Conservation (phyloP, 441 rosid species). For the Pelargonium citronellum region DNA sequence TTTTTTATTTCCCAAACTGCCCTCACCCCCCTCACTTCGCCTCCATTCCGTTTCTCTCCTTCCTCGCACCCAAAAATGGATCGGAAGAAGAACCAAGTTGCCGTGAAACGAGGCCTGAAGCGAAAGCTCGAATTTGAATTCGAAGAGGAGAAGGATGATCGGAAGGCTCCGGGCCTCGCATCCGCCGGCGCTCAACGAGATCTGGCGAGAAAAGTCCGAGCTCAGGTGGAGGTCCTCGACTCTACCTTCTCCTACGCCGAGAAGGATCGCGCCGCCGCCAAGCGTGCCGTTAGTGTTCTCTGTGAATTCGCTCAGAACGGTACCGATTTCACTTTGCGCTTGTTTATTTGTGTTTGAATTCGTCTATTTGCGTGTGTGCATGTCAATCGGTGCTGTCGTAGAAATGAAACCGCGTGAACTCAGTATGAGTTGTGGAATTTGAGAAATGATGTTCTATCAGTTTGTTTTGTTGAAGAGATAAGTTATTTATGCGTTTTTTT, state of each 20-base stretch:
- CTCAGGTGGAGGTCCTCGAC: conserved; percentile 37
- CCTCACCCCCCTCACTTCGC: background rate
- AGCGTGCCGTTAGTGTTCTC: conserved; percentile 37
- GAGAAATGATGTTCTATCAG: background rate
- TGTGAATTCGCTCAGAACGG: conserved; percentile 47
- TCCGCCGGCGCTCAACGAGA: conserved; percentile 25
- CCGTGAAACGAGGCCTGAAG: conserved; percentile 54
- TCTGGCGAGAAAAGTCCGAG: conserved; percentile 34
- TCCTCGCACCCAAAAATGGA: conserved; percentile 32
- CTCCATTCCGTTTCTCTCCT: background rate
- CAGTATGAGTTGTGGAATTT: background rate
- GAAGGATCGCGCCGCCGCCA: conserved; percentile 37
- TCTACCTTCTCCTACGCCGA: conserved; percentile 34
- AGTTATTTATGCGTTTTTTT: background rate
- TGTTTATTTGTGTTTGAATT: background rate
- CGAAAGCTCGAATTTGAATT: conserved; percentile 52
- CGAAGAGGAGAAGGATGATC: conserved; percentile 26
- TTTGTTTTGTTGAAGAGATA: background rate
- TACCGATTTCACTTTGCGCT: conserved; percentile 9
- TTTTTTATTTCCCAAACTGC: conserved; percentile 15
- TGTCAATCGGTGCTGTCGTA: background rate
- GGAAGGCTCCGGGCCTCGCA: conserved; percentile 21
- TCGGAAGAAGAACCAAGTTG: conserved; percentile 31
- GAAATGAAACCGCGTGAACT: background rate
- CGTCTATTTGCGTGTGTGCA: background rate